Evolutionary conservation across 140 eudicot genomes (phyloP), one percentile per base, ranked within the genome.

Genomic region (Anethum foeniculum): DNA sequence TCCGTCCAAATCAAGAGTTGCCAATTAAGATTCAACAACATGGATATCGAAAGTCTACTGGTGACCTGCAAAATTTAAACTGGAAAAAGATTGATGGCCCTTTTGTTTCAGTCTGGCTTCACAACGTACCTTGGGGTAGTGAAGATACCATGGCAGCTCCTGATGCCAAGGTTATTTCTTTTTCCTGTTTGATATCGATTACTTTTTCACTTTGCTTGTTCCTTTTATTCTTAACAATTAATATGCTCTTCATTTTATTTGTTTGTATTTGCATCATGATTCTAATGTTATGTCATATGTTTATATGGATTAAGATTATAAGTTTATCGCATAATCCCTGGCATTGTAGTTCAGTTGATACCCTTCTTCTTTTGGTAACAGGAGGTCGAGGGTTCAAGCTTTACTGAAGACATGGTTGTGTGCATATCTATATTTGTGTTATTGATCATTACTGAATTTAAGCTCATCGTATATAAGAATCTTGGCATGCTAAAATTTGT

Each of bases 101-200:
- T 10, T 94, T 94, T 84, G 86, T 94, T 72, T 92, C 97, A n/a
- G 82, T 94, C 60, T 94, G 98, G 98, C 91, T 94, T 86, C 98
- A 94, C 85, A 94, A 94, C 82, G 98, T 94, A 71, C 96, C 96
- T n/a, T 94, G 98, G 98, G 97, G 95, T 76, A 83, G 90, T 81
- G 97, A 94, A 90, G 82, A 83, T 80, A 88, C 97, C 51, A 88
- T 85, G 96, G 94, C 97, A 44, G 97, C 98, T 48, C 98, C 97
- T 78, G 85, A 94, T 84, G 98, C 98, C 52, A 85, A 92, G 98
- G 98, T 92, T 75, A 49, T 79, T 82, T 41, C 10, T 58, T 56
- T 51, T 75, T 5, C 30, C 58, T n/a, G 15, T 15, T 75, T 75
- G 32, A 41, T 38, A 10, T 74, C 11, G 7, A 5, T 43, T 74